phyloP scores from a whole-genome alignment of 768 basidiomycete genomes.

The Harrya chromipes region DNA sequence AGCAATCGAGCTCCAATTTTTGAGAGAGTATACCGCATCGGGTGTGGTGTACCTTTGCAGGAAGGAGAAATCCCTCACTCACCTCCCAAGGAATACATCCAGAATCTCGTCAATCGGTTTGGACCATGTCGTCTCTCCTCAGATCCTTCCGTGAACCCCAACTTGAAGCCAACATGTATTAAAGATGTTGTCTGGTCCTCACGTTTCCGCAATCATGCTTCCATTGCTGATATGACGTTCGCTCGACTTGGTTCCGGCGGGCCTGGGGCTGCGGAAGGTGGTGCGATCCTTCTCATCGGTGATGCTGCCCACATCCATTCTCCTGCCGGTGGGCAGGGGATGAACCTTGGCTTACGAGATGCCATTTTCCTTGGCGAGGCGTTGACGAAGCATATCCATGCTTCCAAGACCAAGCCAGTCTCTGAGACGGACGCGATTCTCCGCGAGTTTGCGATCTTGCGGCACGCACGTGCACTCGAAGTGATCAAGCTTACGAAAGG shows the following conservation, averaged over 20 bases:
- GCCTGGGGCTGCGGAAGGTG: slow-evolving; percentile 6
- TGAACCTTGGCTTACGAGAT: slow-evolving; percentile 57
- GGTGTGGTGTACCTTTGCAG: slow-evolving; percentile 36
- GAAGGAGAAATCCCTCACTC: slow-evolving; percentile 37
- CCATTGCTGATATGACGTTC: slow-evolving; percentile 42
- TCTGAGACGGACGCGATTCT: slow-evolving; percentile 34
- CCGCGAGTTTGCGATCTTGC: slow-evolving; percentile 32
- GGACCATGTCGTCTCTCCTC: slow-evolving; percentile 38
- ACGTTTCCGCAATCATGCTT: slow-evolving; percentile 46
- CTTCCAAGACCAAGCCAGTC: slow-evolving; percentile 6
- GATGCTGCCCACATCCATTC: slow-evolving; percentile 56
- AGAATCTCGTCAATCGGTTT: slow-evolving; percentile 40
- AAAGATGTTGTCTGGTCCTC: slow-evolving; percentile 43
- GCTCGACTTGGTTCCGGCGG: slow-evolving; percentile 24
- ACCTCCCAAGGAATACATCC: slow-evolving; percentile 42
- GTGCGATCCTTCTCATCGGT: slow-evolving; percentile 33
- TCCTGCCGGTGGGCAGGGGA: slow-evolving; percentile 55
- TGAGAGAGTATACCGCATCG: slow-evolving; percentile 38
- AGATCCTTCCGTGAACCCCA: slow-evolving; percentile 35
- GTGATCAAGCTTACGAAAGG: slow-evolving; percentile 42
- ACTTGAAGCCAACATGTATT: slow-evolving; percentile 31
- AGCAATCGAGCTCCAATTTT: slow-evolving; percentile 7
- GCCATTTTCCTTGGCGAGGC: slow-evolving; percentile 44
- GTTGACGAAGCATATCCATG: slow-evolving; percentile 36
- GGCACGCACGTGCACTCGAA: slow-evolving; percentile 39